Base-by-base conservation (phyloP, 106 monocot species). In the Dactylorhiza incarnata region DNA sequence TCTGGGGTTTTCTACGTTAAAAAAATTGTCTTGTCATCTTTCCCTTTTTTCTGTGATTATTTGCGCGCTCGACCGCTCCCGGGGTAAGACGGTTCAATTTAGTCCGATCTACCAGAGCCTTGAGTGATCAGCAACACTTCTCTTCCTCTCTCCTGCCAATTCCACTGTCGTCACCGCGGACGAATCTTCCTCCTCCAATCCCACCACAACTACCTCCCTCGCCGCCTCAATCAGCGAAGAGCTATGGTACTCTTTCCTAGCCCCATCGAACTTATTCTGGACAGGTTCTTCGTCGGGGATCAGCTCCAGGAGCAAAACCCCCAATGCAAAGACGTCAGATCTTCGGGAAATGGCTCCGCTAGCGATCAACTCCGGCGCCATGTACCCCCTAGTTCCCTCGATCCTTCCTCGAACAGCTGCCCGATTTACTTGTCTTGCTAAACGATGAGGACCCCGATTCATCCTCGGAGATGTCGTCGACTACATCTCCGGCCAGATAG, bases 281-380 rank as follows among this genome's bases (percentile, higher is more conserved):
- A 87, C 12, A 14, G 95, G 89, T 67, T 89, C 85, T 15, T 85
- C 78, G 15, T 88, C 90, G 14, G 88, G 81, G 7, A 94, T 12
- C 59, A 90, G 84, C 84, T 95, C 91, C 54, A 95, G 84, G 1
- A 91, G 73, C 65, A 95, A 85, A 12, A 95, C 78, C 4, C 94
- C 95, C 82, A 87, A 84, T 22, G 89, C 86, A 76, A 54, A 95
- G 26, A 91, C 86, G 82, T 95, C 95, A 16, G 88, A 90, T 23
- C 73, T 83, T 72, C 51, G 81, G 6, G 94, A 88, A 13, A 81
- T 16, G 10, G 11, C n/a, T 12, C 79, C 84, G 7, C 88, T 86
- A 10, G 71, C 50, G 54, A 86, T 48, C 15, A 89, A 62, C 75
- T 89, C 95, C 63, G 91, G 95, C 17, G 91, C 89, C 43, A 91